Evolutionary conservation across 2,329 filamentous ascomycete species (phyloP).

Genomic region (Ceratocystis cubensis): DNA sequence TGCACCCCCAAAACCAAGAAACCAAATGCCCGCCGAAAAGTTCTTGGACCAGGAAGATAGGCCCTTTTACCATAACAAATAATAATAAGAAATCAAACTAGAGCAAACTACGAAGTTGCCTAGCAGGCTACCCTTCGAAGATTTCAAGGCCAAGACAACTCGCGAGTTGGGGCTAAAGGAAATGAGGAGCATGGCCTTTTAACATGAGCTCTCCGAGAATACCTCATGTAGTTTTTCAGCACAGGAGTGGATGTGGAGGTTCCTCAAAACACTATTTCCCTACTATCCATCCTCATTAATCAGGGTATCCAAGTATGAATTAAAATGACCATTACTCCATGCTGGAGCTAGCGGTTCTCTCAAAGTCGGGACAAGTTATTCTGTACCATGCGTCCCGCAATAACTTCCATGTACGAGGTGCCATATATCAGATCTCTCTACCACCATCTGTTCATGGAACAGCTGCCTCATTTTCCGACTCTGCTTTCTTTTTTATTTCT

Average conservation of each 20-base stretch:
- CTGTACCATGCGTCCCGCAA: too few relatives aligned
- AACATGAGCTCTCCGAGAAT: not conserved
- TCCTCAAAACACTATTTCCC: too few relatives aligned
- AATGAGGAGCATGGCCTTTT: not conserved
- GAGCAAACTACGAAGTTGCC: not conserved
- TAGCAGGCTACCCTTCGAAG: not conserved
- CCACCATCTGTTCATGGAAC: too few relatives aligned
- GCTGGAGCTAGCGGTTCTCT: too few relatives aligned
- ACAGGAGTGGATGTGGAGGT: not conserved
- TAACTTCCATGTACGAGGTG: too few relatives aligned
- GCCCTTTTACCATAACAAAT: not conserved
- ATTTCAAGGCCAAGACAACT: not conserved
- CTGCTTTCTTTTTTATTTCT: slow-evolving; percentile 39
- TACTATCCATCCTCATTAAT: too few relatives aligned
- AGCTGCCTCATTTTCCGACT: slow-evolving; percentile 27
- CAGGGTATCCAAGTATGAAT: too few relatives aligned
- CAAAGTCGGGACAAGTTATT: too few relatives aligned
- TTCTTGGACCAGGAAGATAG: not conserved
- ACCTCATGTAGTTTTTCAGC: not conserved
- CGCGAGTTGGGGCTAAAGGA: not conserved
- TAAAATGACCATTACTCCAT: too few relatives aligned
- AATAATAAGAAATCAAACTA: not conserved
- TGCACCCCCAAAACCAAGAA: not conserved
- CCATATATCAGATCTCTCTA: too few relatives aligned
- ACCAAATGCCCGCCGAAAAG: not conserved